These are phyloP conservation scores for Alternaria sp. DNA, from an alignment of 2,329 filamentous ascomycete genomes.

Conservation along the genomic window DNA sequence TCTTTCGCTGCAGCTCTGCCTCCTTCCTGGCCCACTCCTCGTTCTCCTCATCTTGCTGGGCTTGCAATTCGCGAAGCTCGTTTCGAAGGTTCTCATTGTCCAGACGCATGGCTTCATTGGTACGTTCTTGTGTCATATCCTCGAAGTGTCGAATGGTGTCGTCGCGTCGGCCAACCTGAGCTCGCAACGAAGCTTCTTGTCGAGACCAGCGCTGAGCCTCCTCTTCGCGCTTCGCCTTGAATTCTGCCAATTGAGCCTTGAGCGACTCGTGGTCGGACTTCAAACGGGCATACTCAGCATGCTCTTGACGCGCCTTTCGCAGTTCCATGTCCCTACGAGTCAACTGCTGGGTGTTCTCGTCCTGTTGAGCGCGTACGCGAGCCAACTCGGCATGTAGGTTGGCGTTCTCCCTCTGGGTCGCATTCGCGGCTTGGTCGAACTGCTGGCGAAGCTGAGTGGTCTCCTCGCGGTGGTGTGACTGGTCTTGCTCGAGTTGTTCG, in stretches of 20 bases:
- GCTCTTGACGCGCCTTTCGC: slow-evolving; percentile 45
- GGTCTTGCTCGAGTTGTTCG: slow-evolving; percentile 42
- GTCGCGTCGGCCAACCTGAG: slow-evolving; percentile 44
- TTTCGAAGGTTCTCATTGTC: slow-evolving; percentile 51
- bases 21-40: slow-evolving; percentile 44
- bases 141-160: slow-evolving; percentile 50
- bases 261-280: slow-evolving; percentile 73
- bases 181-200: slow-evolving; percentile 41
- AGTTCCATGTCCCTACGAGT: slow-evolving; percentile 43
- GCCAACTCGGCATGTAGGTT: slow-evolving; percentile 43
- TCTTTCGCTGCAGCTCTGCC: slow-evolving; percentile 41
- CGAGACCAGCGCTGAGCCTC: slow-evolving; percentile 43
- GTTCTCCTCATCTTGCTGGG: slow-evolving; percentile 44
- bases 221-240: slow-evolving; percentile 73
- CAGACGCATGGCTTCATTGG: slow-evolving; percentile 47
- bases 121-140: slow-evolving; percentile 46
- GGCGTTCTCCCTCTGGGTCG: slow-evolving; percentile 43
- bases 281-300: slow-evolving; percentile 61
- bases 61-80: slow-evolving; percentile 45
- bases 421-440: slow-evolving; percentile 42
- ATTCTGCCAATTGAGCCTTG: slow-evolving; percentile 73
- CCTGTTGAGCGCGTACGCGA: slow-evolving; percentile 42
- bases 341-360: slow-evolving; percentile 46
- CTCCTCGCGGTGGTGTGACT: slow-evolving; percentile 43
- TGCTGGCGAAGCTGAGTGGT: slow-evolving; percentile 43